Conservation (phyloP, 495 filamentous ascomycete genomes). For the Talaromyces proteolyticus region DNA sequence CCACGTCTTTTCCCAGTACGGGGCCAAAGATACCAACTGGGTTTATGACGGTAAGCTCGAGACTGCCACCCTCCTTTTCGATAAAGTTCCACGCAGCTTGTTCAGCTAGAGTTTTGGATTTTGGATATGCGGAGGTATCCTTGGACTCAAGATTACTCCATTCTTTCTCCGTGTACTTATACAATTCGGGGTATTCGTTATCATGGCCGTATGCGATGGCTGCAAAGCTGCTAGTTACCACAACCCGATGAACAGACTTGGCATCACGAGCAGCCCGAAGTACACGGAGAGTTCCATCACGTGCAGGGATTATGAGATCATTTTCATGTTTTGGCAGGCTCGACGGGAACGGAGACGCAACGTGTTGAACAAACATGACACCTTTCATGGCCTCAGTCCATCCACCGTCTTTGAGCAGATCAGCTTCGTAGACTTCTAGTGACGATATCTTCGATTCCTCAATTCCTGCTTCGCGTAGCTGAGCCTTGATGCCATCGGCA, state of each 20-base stretch:
- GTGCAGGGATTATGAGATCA: constrained; percentile 1
- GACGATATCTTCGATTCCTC: not conserved
- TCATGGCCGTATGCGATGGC: not conserved
- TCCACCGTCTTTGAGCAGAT: constrained; percentile 23
- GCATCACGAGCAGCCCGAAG: not conserved
- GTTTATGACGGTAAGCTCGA: constrained; percentile 28
- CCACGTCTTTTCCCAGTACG: not conserved
- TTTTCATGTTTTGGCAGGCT: constrained; percentile 5
- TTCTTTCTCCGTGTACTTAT: constrained; percentile 27
- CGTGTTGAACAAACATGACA: constrained; percentile 1
- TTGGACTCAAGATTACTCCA: constrained; percentile 26
- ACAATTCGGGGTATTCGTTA: constrained; percentile 15
- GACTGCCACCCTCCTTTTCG: constrained; percentile 17
- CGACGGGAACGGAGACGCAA: constrained; percentile 2
- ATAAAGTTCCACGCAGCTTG: constrained; percentile 32
- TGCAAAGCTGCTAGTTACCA: constrained; percentile 4
- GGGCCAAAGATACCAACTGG: constrained; percentile 29
- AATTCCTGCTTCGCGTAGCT: not conserved
- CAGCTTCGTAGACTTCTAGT: constrained; percentile 18
- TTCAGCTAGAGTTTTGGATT: constrained; percentile 29
- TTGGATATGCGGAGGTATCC: constrained; percentile 23
- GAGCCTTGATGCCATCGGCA: not conserved
- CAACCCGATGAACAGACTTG: not conserved
- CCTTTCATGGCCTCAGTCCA: constrained; percentile 2
- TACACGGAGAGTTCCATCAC: constrained; percentile 4